Evolutionary conservation across 331 rosid species (phyloP), one percentile per base, ranked within the genome.

Genomic region (Saraca asoca): DNA sequence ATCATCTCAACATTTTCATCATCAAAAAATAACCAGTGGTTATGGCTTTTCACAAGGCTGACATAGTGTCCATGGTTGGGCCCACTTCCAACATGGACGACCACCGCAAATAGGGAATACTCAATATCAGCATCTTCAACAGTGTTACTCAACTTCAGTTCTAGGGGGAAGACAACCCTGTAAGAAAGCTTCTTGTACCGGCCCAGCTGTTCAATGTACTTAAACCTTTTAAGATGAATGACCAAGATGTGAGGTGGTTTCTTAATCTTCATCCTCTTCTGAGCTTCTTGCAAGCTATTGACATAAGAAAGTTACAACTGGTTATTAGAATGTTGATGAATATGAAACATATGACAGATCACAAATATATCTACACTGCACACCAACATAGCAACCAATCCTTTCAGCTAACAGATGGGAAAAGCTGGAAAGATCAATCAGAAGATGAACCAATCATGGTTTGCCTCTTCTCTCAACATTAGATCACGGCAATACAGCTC

Each of bases 211-310:
- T 95, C 99, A 17, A 95, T 86, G 84, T 95, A 95, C 81, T 95
- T 95, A 66, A 95, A 95, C 70, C 99, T 95, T 90, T 95, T 95
- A 53, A 95, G 89, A 79, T 95, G 99, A 79, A 90, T 90, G 56
- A 95, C 99, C 80, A 95, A 81, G 78, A 91, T 76, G 53, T 88
- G 93, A n/a, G 99, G 99, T 8, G 96, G 91, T 79, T 95, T 90
- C 86, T 95, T 95, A 72, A 95, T 95, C 83, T 95, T 95, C 99
- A 95, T 95, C 84, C 99, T 80, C 85, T 95, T 95, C 81, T 95
- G 97, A 12, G 99, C 99, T 79, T 95, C 99, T 90, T 95, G 99
- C 88, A 95, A 88, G 73, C 99, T 95, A 81, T 68, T 48, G 78
- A 18, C 45, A 78, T 19, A 82, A 77, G 55, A 58, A 79, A 20